phyloP scores from a whole-genome alignment of 306 rosid species.

The Carpinus fangiana region DNA sequence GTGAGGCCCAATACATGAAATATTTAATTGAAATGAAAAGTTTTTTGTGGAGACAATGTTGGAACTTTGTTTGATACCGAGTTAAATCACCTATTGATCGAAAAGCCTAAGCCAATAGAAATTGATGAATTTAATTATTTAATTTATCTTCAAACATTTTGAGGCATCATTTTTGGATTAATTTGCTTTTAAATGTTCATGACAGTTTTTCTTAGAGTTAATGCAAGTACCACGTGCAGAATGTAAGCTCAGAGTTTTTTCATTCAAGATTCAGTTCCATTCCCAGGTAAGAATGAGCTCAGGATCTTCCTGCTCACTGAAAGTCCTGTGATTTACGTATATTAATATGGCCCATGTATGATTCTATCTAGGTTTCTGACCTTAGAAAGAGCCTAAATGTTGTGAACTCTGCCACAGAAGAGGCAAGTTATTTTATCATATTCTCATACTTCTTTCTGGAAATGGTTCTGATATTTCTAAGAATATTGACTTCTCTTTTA shows the following conservation, averaged over 20 bases:
- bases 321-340: slow-evolving; percentile 20
- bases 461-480: slow-evolving; percentile 4
- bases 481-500: slow-evolving; percentile 20
- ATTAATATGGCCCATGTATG: slow-evolving; percentile 24
- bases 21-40: no score
- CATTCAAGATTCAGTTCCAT: slow-evolving; percentile 79
- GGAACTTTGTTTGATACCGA: no score
- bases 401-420: slow-evolving; percentile 76
- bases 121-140: no score
- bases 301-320: slow-evolving; percentile 7
- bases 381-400: slow-evolving; percentile 66
- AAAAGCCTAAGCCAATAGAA: no score
- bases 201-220: slow-evolving; percentile 76
- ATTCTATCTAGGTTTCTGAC: slow-evolving; percentile 69
- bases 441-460: slow-evolving; percentile 20
- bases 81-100: no score
- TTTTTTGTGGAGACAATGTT: no score
- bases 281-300: slow-evolving; percentile 62
- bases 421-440: slow-evolving; percentile 53
- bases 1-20: no score
- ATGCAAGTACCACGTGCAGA: slow-evolving; percentile 93
- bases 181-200: slow-evolving; percentile 17
- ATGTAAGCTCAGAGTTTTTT: slow-evolving; percentile 82
- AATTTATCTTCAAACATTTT: no score
- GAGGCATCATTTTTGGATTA: slow-evolving; percentile 12